Percentiles rank a stretch among this genome's conserved stretches.
Conservation (phyloP, 352 stramenopile species). For the Lagenidium giganteum region DNA sequence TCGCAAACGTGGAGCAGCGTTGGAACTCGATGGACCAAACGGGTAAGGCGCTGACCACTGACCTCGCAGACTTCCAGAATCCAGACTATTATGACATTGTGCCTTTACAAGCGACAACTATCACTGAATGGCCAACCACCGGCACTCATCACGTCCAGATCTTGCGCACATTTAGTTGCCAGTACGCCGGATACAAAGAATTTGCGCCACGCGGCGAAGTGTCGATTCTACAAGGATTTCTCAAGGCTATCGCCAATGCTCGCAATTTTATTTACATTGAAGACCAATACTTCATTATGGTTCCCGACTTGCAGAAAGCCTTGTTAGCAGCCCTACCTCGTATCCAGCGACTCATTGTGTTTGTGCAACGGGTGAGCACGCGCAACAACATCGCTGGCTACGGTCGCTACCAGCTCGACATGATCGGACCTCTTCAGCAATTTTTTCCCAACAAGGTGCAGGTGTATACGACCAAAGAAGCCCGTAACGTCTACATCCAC, state of each 20-base stretch:
- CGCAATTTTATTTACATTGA: constrained; percentile 69
- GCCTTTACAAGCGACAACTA: neutral
- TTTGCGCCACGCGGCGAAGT: constrained; percentile 49
- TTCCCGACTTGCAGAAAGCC: constrained; percentile 34
- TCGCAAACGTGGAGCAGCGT: constrained; percentile 38
- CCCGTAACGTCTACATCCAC: constrained; percentile 42
- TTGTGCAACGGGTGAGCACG: constrained; percentile 26
- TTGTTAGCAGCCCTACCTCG: constrained; percentile 37
- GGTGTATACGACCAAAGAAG: constrained; percentile 35
- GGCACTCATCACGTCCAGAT: constrained; percentile 38
- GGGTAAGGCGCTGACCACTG: constrained; percentile 4
- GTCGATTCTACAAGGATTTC: constrained; percentile 34
- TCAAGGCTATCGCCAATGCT: constrained; percentile 48
- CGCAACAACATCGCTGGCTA: constrained; percentile 27
- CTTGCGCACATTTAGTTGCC: constrained; percentile 53
- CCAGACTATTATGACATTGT: constrained; percentile 8
- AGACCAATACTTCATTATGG: constrained; percentile 58
- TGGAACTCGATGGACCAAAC: constrained; percentile 41
- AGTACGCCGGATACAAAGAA: constrained; percentile 37
- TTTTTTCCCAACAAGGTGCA: constrained; percentile 44
- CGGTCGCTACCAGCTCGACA: constrained; percentile 58
- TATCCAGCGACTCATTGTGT: constrained; percentile 43
- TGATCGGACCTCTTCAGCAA: constrained; percentile 31
- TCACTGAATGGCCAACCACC: constrained; percentile 1
- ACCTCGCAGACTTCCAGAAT: constrained; percentile 45